Evolutionary conservation across 345 rosid species (phyloP).

Genomic region (Boechera stricta): DNA sequence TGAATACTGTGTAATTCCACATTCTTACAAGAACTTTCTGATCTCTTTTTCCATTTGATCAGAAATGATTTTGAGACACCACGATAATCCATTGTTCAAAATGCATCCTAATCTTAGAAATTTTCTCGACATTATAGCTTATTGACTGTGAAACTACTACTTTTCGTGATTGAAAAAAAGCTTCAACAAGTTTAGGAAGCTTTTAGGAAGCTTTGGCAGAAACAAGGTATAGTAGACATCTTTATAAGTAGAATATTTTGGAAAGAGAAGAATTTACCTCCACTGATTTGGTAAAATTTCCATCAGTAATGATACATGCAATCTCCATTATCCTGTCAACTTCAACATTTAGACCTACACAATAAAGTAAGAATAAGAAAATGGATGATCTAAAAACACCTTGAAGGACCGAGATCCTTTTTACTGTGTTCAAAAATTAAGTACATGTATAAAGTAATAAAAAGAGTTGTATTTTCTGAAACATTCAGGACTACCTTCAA

Average conservation of each 20-base stretch:
- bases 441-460: neutral
- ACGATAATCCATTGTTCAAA: neutral
- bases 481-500: neutral
- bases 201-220: neutral
- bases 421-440: neutral
- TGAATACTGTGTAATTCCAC: neutral
- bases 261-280: slow-evolving; percentile 59
- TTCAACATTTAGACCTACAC: slow-evolving; percentile 77
- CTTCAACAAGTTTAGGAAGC: no score
- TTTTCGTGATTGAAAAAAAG: neutral
- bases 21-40: neutral
- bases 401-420: neutral
- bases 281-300: slow-evolving; percentile 63
- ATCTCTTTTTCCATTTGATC: slow-evolving; percentile 3
- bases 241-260: neutral
- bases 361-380: slow-evolving; percentile 30
- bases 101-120: neutral
- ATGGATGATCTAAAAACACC: neutral
- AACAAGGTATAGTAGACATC: neutral
- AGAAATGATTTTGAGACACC: neutral
- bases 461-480: neutral
- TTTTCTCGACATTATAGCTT: neutral
- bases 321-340: slow-evolving; percentile 91
- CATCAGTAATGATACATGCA: slow-evolving; percentile 92
- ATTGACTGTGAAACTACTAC: neutral